Evolutionary conservation across 148 eudicot species (phyloP), one percentile per base, ranked within the genome.

Genomic region (Euryodendron excelsum): DNA sequence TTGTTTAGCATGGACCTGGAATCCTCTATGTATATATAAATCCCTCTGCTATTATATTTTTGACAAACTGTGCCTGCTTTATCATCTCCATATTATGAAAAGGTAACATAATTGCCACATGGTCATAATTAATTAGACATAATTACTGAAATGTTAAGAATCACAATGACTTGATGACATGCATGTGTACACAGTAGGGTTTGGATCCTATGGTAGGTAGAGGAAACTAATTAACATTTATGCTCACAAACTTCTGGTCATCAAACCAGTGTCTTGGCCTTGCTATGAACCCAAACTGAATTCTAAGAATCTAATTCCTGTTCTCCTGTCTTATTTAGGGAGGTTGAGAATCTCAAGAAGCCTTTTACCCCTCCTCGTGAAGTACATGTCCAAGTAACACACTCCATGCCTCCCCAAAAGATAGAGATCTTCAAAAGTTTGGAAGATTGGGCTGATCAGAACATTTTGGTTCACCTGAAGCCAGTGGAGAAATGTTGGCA

Each of bases 401-500:
- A 76, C 47, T 76, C 78, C 55, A 76, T 76, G 78, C 78, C 78
- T 45, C 71, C 78, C 21, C 70, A 63, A 48, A 76, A 76, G 78
- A 76, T 76, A 20, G 78, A 76, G 45, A 76, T 76, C 45, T 76
- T 76, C 39, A 76, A 76, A 63, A 62, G n/a, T 30, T 4, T 76
- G 45, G 78, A 76, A 52, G 71, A 48, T 76, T 76, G 78, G 78
- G 78, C 78, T n/a, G 71, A 62, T 17, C 30, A 63, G 44, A 76
- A 76, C 71, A 63, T 76, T 33, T 76, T 76, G 78, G 78, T 76
- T 44, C 78, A 76, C 69, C 30, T 76, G 25, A 76, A 63, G 71
- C 78, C 78, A 20, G 78, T 76, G 59, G 78, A 76, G 70, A 76
- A 76, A 63, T 76, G 70, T 47, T 76, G 78, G 78, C 78, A 76